A percentile compares a stretch with the other conserved stretches of the same genome.
Conservation (phyloP, 495 filamentous ascomycete genomes). For the Bathelium albidoporum region DNA sequence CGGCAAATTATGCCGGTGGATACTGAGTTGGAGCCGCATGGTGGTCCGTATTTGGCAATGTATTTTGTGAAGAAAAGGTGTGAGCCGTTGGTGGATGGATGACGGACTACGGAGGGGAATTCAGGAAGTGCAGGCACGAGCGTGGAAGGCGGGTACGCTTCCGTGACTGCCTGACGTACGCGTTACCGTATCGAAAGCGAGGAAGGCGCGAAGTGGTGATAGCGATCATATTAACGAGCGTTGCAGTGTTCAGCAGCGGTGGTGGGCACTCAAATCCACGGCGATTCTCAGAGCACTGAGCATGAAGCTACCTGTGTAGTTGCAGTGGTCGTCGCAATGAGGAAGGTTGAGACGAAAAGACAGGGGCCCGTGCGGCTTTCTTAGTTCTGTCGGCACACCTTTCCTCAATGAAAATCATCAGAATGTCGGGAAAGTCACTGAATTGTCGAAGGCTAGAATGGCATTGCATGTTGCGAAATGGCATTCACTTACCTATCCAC, state of each 20-base stretch:
- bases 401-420: background rate
- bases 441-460: too few relatives aligned
- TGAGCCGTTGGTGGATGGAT: background rate
- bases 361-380: too few relatives aligned
- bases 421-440: too few relatives aligned
- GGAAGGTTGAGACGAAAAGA: background rate
- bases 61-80: background rate
- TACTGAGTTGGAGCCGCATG: slow-evolving; percentile 75
- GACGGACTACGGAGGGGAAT: background rate
- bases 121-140: background rate
- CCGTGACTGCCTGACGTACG: background rate
- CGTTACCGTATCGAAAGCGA: background rate
- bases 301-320: too few relatives aligned
- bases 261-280: background rate
- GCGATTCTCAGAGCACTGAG: background rate
- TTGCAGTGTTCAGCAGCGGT: background rate
- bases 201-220: background rate
- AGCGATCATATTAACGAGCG: background rate
- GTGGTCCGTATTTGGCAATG: slow-evolving; percentile 5
- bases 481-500: too few relatives aligned
- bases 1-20: slow-evolving; percentile 73
- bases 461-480: too few relatives aligned
- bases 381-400: background rate
- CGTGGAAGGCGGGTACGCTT: background rate
- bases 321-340: background rate